Evolutionary conservation across 2,329 filamentous ascomycete genomes (phyloP).

Genomic region (Laburnicola sp.): DNA sequence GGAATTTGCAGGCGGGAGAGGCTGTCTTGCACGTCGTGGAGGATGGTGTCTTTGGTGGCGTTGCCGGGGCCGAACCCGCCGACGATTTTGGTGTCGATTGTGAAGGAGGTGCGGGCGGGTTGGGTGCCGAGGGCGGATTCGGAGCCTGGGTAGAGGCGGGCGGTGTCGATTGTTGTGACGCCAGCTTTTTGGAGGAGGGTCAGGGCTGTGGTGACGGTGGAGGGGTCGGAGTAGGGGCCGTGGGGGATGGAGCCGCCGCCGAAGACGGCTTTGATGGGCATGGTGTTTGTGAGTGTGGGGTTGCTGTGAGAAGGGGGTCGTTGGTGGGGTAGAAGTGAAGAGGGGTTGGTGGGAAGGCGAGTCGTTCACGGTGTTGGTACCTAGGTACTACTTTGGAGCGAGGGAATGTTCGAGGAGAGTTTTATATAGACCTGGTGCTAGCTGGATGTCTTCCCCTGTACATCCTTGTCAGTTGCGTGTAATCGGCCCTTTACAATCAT

Average conservation of each 20-base stretch:
- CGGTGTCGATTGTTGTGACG: slow-evolving; percentile 47
- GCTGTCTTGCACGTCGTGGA: slow-evolving; percentile 39
- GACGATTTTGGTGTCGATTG: slow-evolving; percentile 52
- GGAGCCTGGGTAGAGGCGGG: slow-evolving; percentile 48
- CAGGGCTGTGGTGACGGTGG: slow-evolving; percentile 28
- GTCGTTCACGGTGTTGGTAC: no score
- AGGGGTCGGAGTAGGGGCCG: slow-evolving; percentile 19
- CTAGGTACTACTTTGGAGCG: no score
- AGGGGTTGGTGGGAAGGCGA: neutral
- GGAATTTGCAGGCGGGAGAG: slow-evolving; percentile 29
- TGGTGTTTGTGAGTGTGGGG: neutral
- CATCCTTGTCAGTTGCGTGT: no score
- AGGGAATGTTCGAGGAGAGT: no score
- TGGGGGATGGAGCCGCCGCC: slow-evolving; percentile 34
- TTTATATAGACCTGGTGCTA: no score
- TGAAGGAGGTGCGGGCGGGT: slow-evolving; percentile 48
- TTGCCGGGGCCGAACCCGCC: slow-evolving; percentile 46
- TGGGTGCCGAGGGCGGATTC: slow-evolving; percentile 49
- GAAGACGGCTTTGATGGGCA: slow-evolving; percentile 43
- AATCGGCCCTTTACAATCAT: no score
- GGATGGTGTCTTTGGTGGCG: slow-evolving; percentile 41
- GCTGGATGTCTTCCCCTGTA: no score
- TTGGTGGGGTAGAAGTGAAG: neutral
- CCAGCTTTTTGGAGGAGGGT: slow-evolving; percentile 37
- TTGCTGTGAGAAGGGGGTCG: neutral